Conservation (phyloP, 1,284 basidiomycete species). For the Leccinum fuscescens region DNA sequence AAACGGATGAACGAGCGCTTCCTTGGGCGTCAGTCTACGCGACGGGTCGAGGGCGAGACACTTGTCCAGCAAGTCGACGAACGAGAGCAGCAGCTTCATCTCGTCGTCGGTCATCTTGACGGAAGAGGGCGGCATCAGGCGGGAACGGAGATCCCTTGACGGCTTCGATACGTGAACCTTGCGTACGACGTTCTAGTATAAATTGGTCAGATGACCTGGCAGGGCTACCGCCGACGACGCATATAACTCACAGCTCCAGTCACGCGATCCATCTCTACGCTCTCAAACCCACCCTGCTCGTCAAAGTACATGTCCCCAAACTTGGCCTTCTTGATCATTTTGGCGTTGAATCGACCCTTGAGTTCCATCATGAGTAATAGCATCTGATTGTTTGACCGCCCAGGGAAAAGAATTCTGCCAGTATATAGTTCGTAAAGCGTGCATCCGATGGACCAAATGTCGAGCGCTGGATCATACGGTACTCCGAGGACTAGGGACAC, state of each 20-base stretch:
- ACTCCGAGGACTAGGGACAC: constrained; percentile 78
- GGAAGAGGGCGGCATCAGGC: constrained; percentile 78
- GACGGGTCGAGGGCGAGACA: constrained; percentile 90
- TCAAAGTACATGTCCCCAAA: constrained; percentile 95
- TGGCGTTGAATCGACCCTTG: constrained; percentile 90
- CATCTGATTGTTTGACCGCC: constrained; percentile 98
- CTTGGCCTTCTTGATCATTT: constrained; percentile 92
- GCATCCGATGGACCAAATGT: constrained; percentile 97
- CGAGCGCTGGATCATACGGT: constrained; percentile 91
- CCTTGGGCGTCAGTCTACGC: constrained; percentile 82
- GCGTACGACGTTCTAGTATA: constrained; percentile 71
- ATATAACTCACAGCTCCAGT: constrained; percentile 62
- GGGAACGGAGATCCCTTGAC: constrained; percentile 73
- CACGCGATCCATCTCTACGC: constrained; percentile 79
- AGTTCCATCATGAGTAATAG: constrained; percentile 95
- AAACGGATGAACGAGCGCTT: constrained; percentile 88
- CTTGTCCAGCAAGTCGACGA: constrained; percentile 91
- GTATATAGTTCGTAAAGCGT: constrained; percentile 98
- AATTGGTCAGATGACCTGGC: constrained; percentile 20
- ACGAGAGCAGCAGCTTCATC: constrained; percentile 75
- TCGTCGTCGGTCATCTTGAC: constrained; percentile 88
- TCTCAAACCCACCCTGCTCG: constrained; percentile 80
- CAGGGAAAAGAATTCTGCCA: constrained; percentile 97
- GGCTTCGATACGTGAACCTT: constrained; percentile 87
- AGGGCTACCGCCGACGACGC: constrained; percentile 6